Evolutionary conservation across 208 protist species (phyloP), one percentile per base, ranked within the genome.

Genomic region (Perkinsela sp.): DNA sequence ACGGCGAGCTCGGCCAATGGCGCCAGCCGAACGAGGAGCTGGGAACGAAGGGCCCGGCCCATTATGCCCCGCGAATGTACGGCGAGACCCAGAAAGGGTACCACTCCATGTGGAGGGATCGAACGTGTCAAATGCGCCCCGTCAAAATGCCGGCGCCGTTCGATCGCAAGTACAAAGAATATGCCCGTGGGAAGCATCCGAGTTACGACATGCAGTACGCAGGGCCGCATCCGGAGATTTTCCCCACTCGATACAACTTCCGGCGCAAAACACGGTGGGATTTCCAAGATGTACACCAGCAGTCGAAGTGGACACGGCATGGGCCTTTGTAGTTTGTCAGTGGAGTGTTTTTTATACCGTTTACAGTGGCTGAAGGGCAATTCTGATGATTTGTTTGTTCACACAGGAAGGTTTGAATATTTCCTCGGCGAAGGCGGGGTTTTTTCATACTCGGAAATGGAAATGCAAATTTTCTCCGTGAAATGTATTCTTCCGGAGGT

Each of bases 191-290:
- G 1, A 83, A 89, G 77, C 86, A 91, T 70, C 86, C 86, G 67
- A 87, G 80, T 48, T 91, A 91, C 74, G 86, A 91, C 70, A 89
- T 89, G 83, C 78, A 82, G 69, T 91, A 91, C 70, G 86, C 86
- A 1, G 86, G 86, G 0, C 86, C 86, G 29, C 89, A 89, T 82
- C 86, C 86, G 29, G 82, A 89, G 80, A 91, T 91, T 77, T 91
- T 91, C 70, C 86, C 86, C 0, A 82, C 73, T 15, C 80, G 83
- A 29, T 77, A 80, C 70, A 76, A 91, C 77, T 91, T 89, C 74
- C 71, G 86, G 65, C 89, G 89, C 72, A 83, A 83, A 2, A 91
- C 86, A 1, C 74, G 86, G 57, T 91, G 86, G 86, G 86, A 91
- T 75, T 91, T 80, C 76, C 82, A 91, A 71, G 82, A 91, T 69